Base-by-base conservation (phyloP, 2,329 filamentous ascomycete species). In the Beauveria varroae region DNA sequence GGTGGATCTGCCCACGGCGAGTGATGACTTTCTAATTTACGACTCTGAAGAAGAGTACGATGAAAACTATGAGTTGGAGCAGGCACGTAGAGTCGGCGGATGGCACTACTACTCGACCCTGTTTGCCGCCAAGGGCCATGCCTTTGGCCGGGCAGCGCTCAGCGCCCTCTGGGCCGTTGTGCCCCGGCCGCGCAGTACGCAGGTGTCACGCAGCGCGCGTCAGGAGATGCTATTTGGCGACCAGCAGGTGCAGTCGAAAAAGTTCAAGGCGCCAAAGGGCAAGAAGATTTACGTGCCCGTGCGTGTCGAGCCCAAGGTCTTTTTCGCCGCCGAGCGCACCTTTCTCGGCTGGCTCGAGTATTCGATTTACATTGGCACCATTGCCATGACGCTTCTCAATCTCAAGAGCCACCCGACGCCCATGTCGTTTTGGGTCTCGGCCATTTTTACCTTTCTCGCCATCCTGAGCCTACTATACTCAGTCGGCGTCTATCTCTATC, bases 331-430 rank as follows among this genome's bases (percentile, higher is more conserved):
- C 1, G 95, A 99, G 75, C 86, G 95, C 65, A 99, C 95, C 1
- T 99, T 97, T 76, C 82, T 99, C 62, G 90, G 91, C 65, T 99
- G 95, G 89, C 89, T 99, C 68, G 93, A 99, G 75, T 98, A 96
- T 76, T 93, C 90, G 55, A 96, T 98, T 70, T 93, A 97, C 71
- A 87, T 99, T 59, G 91, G 91, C 68, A 89, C 89, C 30, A 93
- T 96, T 68, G 91, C 92, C 14, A 88, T 89, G 8, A 90, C 90
- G 0, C 79, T 96, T 51, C 83, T 96, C 66, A 93, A 96, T 78
- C 91, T 97, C 72, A 85, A 90, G 67, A 74, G 74, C 12, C 81
- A 83, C 65, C 79, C 83, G 22, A 81, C 75, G 8, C 71, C 67
- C 50, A 73, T 86, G 22, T 86, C 88, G 6, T 86, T 96, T 65